phyloP scores from a whole-genome alignment of 2,329 filamentous ascomycete genomes.

The Talaromyces sp. region DNA sequence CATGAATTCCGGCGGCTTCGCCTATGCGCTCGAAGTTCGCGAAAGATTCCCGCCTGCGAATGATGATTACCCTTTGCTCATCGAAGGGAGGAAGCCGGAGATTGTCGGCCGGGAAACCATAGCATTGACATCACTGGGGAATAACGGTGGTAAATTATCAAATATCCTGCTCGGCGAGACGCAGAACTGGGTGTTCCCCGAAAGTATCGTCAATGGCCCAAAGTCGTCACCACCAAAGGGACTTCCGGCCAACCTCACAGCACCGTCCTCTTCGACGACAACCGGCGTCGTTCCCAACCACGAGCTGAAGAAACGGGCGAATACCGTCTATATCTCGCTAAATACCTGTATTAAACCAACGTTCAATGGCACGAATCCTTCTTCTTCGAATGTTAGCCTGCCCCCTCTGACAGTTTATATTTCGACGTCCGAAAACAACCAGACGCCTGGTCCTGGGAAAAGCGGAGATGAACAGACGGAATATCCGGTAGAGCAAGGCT shows the following conservation, averaged over 20 bases:
- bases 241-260: slow-evolving; percentile 21
- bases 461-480: slow-evolving; percentile 36
- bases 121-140: slow-evolving; percentile 44
- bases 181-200: slow-evolving; percentile 60
- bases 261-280: slow-evolving; percentile 2
- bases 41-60: slow-evolving; percentile 32
- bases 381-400: slow-evolving; percentile 37
- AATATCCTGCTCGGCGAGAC: slow-evolving; percentile 60
- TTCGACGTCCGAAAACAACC: slow-evolving; percentile 60
- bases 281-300: slow-evolving; percentile 15
- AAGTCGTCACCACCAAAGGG: slow-evolving; percentile 29
- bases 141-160: slow-evolving; percentile 58
- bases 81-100: slow-evolving; percentile 17
- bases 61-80: slow-evolving; percentile 44
- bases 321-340: slow-evolving; percentile 69
- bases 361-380: slow-evolving; percentile 44
- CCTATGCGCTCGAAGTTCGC: slow-evolving; percentile 56
- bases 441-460: slow-evolving; percentile 59
- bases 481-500: slow-evolving; percentile 60
- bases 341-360: slow-evolving; percentile 79
- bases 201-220: slow-evolving; percentile 47
- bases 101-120: slow-evolving; percentile 23
- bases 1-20: slow-evolving; percentile 51
- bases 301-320: slow-evolving; percentile 15
- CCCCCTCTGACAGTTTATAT: slow-evolving; percentile 76